Evolutionary conservation across 805 yeast genomes (phyloP).

Genomic region (Wickerhamiella vanderwaltii): DNA sequence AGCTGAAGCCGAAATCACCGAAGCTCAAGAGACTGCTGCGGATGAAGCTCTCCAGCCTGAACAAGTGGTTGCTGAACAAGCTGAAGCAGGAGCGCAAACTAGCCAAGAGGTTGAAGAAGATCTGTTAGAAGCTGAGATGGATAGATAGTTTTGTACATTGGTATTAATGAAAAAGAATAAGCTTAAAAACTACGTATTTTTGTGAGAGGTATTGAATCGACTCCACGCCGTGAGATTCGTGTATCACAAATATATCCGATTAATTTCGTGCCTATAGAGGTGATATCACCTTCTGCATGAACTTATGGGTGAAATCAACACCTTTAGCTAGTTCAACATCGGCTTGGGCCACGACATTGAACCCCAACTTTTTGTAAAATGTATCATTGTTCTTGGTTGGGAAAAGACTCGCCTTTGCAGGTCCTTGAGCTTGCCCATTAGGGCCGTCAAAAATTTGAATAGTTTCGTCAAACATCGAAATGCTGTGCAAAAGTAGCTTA

Average conservation of each 20-base stretch:
- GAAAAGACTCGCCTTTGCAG: constrained; percentile 6
- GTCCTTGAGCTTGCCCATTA: background rate
- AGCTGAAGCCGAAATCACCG: constrained; percentile 10
- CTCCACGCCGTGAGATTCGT: no score
- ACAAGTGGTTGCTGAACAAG: background rate
- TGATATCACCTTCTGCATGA: background rate
- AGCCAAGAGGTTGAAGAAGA: background rate
- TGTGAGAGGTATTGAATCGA: no score
- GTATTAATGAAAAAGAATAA: no score
- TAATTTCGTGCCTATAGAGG: no score
- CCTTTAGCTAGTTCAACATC: background rate
- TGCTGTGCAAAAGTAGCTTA: background rate
- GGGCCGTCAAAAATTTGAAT: background rate
- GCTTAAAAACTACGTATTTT: no score
- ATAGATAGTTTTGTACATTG: constrained; percentile 5
- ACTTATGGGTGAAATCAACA: background rate
- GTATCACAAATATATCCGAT: no score
- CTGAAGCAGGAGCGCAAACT: background rate
- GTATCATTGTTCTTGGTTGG: constrained; percentile 6
- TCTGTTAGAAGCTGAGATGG: constrained; percentile 1
- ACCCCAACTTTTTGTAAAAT: constrained; percentile 6
- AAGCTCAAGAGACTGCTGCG: constrained; percentile 18
- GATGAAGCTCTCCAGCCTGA: background rate
- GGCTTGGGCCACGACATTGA: background rate
- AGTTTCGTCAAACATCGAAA: background rate